A percentile compares a stretch with the other conserved stretches of the same genome.
These are phyloP conservation scores for Tilletia setariae DNA, from an alignment of 1,284 basidiomycete genomes.

Conservation along the genomic window DNA sequence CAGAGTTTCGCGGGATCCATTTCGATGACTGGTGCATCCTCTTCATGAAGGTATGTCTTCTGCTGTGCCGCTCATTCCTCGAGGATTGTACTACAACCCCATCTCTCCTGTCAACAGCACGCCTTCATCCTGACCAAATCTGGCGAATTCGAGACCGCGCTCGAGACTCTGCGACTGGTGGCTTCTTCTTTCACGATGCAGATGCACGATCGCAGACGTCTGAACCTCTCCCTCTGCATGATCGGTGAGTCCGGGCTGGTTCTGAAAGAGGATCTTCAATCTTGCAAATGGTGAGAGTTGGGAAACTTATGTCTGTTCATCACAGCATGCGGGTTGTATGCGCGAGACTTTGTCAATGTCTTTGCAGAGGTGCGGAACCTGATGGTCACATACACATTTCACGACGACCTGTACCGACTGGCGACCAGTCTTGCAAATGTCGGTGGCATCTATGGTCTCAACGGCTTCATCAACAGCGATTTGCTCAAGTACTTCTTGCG, in stretches of 20 bases:
- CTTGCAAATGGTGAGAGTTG: background rate
- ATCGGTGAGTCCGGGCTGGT: constrained; percentile 27
- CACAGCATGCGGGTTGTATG: constrained; percentile 44
- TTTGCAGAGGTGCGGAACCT: constrained; percentile 37
- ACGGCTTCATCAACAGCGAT: constrained; percentile 31
- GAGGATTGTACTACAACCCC: background rate
- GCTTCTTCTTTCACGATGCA: constrained; percentile 58
- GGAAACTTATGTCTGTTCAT: constrained; percentile 19
- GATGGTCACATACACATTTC: constrained; percentile 42
- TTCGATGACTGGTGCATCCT: constrained; percentile 82
- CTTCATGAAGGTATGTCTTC: constrained; percentile 71
- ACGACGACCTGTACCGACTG: constrained; percentile 42
- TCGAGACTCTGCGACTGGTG: constrained; percentile 71
- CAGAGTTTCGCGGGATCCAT: constrained; percentile 71
- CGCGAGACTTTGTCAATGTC: constrained; percentile 30
- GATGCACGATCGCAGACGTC: constrained; percentile 36
- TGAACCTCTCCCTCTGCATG: constrained; percentile 38
- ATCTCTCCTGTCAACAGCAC: constrained; percentile 65
- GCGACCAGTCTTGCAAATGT: constrained; percentile 36
- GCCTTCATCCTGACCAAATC: constrained; percentile 70
- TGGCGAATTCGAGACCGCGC: constrained; percentile 62
- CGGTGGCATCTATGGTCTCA: constrained; percentile 38
- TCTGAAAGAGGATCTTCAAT: background rate
- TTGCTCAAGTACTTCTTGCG: constrained; percentile 42
- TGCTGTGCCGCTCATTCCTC: background rate